phyloP scores from a whole-genome alignment of 202 grass and related monocot genomes.

The Panicum virgatum region DNA sequence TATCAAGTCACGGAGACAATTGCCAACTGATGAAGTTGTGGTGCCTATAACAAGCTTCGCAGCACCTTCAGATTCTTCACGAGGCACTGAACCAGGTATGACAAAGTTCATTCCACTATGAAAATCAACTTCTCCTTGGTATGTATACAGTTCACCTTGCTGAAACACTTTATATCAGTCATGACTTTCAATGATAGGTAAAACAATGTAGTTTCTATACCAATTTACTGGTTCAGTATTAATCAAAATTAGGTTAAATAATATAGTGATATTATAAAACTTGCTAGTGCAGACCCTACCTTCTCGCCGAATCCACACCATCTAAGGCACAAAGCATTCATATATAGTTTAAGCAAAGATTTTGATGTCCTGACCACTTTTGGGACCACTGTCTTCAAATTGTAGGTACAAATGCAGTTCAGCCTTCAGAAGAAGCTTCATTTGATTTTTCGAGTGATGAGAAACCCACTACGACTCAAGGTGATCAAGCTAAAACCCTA shows the following conservation, averaged over 20 bases:
- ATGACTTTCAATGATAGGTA: constrained; percentile 7
- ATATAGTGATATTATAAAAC: not conserved
- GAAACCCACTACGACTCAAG: not conserved
- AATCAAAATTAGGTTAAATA: not conserved
- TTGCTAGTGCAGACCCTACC: not conserved
- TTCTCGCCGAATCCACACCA: not conserved
- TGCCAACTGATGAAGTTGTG: constrained; percentile 1
- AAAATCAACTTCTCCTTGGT: not conserved
- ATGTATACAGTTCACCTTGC: not conserved
- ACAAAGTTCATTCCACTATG: not conserved
- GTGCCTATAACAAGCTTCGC: not conserved
- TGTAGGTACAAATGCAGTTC: constrained; percentile 25
- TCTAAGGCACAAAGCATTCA: not conserved
- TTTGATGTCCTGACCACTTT: constrained; percentile 22
- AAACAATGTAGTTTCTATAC: not conserved
- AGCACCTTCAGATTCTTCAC: not conserved
- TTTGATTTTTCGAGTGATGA: constrained; percentile 8
- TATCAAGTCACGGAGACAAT: not conserved
- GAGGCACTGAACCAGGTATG: constrained; percentile 8
- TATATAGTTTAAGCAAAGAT: not conserved
- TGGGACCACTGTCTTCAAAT: constrained; percentile 1
- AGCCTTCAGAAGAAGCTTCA: constrained; percentile 15
- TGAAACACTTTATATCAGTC: not conserved
- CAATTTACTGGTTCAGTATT: constrained; percentile 9
- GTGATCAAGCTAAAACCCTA: constrained; percentile 12